Base-by-base conservation (phyloP, 805 yeast species). In the Starmerella davenportii region DNA sequence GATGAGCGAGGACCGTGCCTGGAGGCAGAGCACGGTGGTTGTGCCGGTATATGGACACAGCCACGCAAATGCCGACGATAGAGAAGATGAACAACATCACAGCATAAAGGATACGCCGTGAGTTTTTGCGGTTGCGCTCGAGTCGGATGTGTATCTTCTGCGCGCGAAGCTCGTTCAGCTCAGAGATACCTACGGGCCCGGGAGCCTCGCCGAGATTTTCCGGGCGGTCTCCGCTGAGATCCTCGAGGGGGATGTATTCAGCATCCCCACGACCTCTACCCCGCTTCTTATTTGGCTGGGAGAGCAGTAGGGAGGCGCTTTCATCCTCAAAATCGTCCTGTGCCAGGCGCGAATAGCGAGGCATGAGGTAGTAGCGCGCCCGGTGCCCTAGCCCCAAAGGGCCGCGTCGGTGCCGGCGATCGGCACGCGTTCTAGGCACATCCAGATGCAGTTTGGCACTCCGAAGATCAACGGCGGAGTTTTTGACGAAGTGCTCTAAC, bases 261-360 rank as follows among this genome's bases (percentile, higher is more conserved):
- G 25, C 25, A 23, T 23, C 25, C 9, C 11, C 25, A 7, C 11
- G 7, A 11, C 7, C 7, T 11, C 25, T 23, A 11, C 25, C 25
- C 25, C 25, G 25, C 25, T 7, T 7, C 25, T 23, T 7, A 7
- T 23, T 23, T 7, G 25, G 25, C 25, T 23, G 25, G 7, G 9
- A 7, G 7, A 23, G 25, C 25, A 23, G 25, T 11, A 23, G 11
- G 7, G 7, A 35, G 14, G 46, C 46, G 20, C 41, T 34, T 27
- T 45, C 51, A 15, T 43, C 51, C 23, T 44, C 51, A n/a, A 30
- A 40, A 30, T 24, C 44, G 23, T 28, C 41, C 29, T 39, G 39
- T 9, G 35, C 34, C 17, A 43, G 21, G 8, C 40, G 31, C 11
- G 42, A 24, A 32, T 42, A 42, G 4, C 43, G 32, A 23, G 42